Conservation (phyloP, 1,284 basidiomycete species). For the Apiotrichum porosum region DNA sequence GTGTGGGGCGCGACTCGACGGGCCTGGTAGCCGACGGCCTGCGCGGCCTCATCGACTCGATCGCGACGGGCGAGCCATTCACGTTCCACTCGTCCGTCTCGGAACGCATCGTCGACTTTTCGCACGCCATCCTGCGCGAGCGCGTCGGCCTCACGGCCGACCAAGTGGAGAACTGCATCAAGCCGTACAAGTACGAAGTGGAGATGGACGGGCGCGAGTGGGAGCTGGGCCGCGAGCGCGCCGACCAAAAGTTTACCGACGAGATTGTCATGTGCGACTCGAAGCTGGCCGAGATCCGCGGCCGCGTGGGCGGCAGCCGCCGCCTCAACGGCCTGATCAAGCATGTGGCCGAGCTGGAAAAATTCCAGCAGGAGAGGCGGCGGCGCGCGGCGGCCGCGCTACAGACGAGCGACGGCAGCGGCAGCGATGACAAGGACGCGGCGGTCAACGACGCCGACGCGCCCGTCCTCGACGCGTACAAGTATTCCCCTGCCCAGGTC, state of each 20-base stretch:
- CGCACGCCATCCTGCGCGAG: constrained; percentile 85
- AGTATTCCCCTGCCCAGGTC: constrained; percentile 84
- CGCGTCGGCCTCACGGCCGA: constrained; percentile 88
- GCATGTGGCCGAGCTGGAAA: constrained; percentile 80
- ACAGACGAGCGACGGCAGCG: constrained; percentile 28
- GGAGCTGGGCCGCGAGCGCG: constrained; percentile 72
- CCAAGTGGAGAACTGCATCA: constrained; percentile 99
- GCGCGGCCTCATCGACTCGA: constrained; percentile 79
- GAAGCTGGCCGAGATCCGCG: constrained; percentile 78
- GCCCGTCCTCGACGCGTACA: constrained; percentile 63
- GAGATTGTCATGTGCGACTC: constrained; percentile 80
- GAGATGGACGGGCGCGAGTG: constrained; percentile 76
- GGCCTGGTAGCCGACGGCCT: constrained; percentile 92
- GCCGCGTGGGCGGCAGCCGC: constrained; percentile 77
- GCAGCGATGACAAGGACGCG: constrained; percentile 32
- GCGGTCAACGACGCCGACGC: constrained; percentile 51
- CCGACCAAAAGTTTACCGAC: constrained; percentile 73
- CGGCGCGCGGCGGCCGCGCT: constrained; percentile 22
- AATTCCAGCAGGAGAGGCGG: constrained; percentile 65
- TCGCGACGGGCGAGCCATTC: constrained; percentile 84
- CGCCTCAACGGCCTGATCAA: constrained; percentile 70
- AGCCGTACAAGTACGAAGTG: constrained; percentile 97
- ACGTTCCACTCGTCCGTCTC: constrained; percentile 80
- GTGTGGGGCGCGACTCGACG: constrained; percentile 91
- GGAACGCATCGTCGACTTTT: constrained; percentile 84